Base-by-base conservation (phyloP, 1,284 basidiomycete genomes). In the Trichosporon coremiiforme region DNA sequence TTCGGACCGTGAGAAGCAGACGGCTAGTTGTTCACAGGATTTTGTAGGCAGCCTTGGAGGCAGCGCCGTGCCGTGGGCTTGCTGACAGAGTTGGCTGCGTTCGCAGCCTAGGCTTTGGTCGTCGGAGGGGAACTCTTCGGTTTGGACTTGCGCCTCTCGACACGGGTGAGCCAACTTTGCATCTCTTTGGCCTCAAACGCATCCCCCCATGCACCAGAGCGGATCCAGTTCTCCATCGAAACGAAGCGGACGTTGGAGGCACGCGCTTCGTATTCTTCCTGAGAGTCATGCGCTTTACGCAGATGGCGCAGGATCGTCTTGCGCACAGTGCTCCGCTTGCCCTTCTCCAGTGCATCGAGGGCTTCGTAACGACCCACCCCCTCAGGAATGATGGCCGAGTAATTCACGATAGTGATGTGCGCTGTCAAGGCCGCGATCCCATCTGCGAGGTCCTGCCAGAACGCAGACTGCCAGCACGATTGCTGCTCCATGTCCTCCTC, bases 161-260 rank as follows among this genome's bases (percentile, higher is more conserved):
- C 20, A 25, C 20, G 50, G 7, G n/a, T 20, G 20, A 53, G 50
- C 50, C 50, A 53, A 20, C 22, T 7, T 20, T 6, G 8, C 3
- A 53, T 22, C 20, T 53, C 50, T 8, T 53, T 53, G 50, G 20
- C 20, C 8, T 25, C 50, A 20, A 53, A 53, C 6, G 25, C 50
- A 17, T 53, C 50, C 50, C 22, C 50, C 50, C 20, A 53, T 17
- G n/a, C 50, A 4, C 50, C 50, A 20, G 50, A 53, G 8, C 7
- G 50, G 12, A 53, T 53, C 50, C 50, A 53, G 50, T 8, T 53
- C 50, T 53, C 50, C 50, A 53, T 53, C 20, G 50, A 53, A 10
- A 53, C 8, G 20, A 53, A 12, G 22, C 20, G 20, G 22, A 53
- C 20, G 9, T 53, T 10, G 50, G 50, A 4, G 2, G n/a, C 17